Conservation (phyloP, 805 yeast species). For the Pichia membranifaciens region DNA sequence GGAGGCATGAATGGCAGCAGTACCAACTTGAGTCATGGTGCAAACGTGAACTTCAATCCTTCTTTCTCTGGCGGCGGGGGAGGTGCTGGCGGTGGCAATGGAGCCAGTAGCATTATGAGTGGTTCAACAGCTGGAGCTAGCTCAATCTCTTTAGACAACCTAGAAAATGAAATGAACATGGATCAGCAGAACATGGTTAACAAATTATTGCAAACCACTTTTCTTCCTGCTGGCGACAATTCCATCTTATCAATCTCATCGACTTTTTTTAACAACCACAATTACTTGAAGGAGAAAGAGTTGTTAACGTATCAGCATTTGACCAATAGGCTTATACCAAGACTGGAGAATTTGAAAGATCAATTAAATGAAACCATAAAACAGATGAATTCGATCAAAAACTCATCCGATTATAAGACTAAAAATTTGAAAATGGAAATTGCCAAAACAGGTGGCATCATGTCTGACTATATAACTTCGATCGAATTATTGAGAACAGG, state of each 20-base stretch:
- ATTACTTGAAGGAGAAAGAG: conserved; percentile 36
- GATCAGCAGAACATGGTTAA: conserved; percentile 26
- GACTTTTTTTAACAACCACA: conserved; percentile 29
- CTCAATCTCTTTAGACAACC: background rate
- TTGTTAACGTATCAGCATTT: conserved; percentile 48
- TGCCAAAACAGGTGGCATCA: conserved; percentile 53
- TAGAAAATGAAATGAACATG: background rate
- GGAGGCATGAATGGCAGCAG: no score
- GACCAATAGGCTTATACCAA: conserved; percentile 43
- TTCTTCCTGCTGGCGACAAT: conserved; percentile 30
- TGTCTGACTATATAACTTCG: conserved; percentile 42
- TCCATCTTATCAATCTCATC: conserved; percentile 34
- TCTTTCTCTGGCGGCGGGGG: no score
- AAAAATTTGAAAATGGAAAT: conserved; percentile 55
- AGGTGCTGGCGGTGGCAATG: no score
- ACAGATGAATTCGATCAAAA: conserved; percentile 48
- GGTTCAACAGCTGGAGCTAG: background rate
- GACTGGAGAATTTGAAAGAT: conserved; percentile 49
- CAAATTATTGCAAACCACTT: conserved; percentile 46
- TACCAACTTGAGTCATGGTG: background rate
- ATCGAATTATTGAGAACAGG: conserved; percentile 37
- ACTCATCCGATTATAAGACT: conserved; percentile 46
- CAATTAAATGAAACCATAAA: conserved; percentile 48
- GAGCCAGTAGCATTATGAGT: background rate
- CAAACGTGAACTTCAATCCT: background rate